phyloP scores from a whole-genome alignment of 441 rosid species.

The Erodium texanum region DNA sequence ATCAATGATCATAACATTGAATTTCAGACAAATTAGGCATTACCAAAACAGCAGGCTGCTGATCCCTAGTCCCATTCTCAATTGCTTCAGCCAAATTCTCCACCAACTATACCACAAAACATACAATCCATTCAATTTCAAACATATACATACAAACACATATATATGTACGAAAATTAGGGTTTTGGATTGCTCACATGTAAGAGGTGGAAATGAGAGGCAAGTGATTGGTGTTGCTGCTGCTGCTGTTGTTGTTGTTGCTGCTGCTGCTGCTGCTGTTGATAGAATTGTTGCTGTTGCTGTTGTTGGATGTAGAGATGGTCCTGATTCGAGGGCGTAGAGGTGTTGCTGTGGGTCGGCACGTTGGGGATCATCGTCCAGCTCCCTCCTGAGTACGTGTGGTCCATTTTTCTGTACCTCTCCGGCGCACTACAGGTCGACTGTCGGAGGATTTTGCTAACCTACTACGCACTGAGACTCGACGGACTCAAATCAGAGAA shows the following conservation, averaged over 20 bases:
- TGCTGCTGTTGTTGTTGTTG: slow-evolving; percentile 16
- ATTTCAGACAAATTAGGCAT: slow-evolving; percentile 14
- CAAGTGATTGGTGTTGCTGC: slow-evolving; percentile 78
- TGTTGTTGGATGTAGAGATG: slow-evolving; percentile 37
- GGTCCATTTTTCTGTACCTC: slow-evolving; percentile 34
- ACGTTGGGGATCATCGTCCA: slow-evolving; percentile 63
- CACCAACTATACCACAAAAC: slow-evolving; percentile 39
- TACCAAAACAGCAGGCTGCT: slow-evolving; percentile 76
- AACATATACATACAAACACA: background rate
- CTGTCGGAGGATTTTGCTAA: slow-evolving; percentile 1
- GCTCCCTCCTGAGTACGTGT: slow-evolving; percentile 35
- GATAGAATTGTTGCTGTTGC: slow-evolving; percentile 16
- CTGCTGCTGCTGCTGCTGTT: slow-evolving; percentile 28
- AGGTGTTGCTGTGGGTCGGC: slow-evolving; percentile 43
- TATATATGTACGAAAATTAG: background rate
- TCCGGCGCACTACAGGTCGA: background rate
- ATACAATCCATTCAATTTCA: slow-evolving; percentile 3
- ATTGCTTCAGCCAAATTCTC: slow-evolving; percentile 61
- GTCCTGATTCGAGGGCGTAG: slow-evolving; percentile 63
- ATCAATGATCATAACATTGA: background rate
- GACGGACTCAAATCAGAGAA: background rate
- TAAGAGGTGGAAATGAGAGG: slow-evolving; percentile 77
- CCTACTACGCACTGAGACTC: background rate
- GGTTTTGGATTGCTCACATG: slow-evolving; percentile 28
- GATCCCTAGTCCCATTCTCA: slow-evolving; percentile 72